These are phyloP conservation scores for Termitomyces heimii DNA, from an alignment of 768 basidiomycete species.

Conservation along the genomic window DNA sequence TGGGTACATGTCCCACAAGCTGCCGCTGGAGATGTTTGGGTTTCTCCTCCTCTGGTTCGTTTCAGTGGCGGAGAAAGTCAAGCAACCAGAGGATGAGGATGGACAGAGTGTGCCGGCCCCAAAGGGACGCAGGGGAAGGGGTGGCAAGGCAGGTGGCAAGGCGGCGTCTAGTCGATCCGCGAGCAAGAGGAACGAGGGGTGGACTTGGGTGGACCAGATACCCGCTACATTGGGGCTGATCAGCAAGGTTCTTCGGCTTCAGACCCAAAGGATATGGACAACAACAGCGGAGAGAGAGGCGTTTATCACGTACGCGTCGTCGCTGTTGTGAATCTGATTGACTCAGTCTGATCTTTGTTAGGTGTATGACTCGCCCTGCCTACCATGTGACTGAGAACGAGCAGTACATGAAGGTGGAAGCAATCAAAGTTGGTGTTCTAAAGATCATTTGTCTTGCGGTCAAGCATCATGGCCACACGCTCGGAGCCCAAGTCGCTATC, in stretches of 20 bases:
- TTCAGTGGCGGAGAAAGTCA: constrained; percentile 71
- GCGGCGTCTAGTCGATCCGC: constrained; percentile 29
- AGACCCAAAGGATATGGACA: constrained; percentile 82
- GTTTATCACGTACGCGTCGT: constrained; percentile 66
- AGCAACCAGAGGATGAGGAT: constrained; percentile 39
- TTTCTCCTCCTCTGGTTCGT: constrained; percentile 95
- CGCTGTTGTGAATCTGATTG: not conserved
- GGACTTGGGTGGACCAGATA: constrained; percentile 80
- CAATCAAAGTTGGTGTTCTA: constrained; percentile 72
- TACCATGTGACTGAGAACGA: constrained; percentile 87
- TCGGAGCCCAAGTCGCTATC: constrained; percentile 83
- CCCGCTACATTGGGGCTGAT: constrained; percentile 64
- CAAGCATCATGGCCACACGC: constrained; percentile 81
- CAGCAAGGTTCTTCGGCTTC: constrained; percentile 59
- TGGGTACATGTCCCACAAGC: constrained; percentile 55
- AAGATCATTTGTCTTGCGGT: constrained; percentile 89
- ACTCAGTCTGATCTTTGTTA: constrained; percentile 22
- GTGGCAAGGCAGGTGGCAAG: constrained; percentile 44
- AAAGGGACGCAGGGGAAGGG: constrained; percentile 52
- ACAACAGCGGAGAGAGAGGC: constrained; percentile 81
- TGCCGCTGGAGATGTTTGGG: constrained; percentile 83
- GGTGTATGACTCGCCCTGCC: constrained; percentile 83
- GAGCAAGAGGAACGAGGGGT: constrained; percentile 42
- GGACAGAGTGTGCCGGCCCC: constrained; percentile 30
- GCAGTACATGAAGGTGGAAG: constrained; percentile 74